Conservation (phyloP, 176 grass and related monocot species). For the Triticum timopheevii region DNA sequence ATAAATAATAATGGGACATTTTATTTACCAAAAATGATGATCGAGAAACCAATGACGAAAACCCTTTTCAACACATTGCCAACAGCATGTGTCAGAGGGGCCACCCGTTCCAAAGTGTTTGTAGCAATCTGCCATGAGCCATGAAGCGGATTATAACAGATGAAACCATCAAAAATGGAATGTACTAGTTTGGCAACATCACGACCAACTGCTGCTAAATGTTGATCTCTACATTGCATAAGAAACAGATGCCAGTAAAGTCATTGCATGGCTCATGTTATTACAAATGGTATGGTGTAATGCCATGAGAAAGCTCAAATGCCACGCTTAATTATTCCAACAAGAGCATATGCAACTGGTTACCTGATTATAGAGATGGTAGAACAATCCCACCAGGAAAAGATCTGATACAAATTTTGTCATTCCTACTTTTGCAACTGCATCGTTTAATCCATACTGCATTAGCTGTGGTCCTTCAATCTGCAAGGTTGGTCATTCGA, state of each 20-base stretch:
- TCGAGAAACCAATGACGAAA: conserved; percentile 96
- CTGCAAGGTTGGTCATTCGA: conserved; percentile 41
- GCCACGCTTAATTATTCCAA: background rate
- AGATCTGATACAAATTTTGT: conserved; percentile 78
- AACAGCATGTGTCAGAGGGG: conserved; percentile 95
- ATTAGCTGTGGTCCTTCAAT: conserved; percentile 85
- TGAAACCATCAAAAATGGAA: conserved; percentile 1
- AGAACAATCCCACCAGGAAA: conserved; percentile 95
- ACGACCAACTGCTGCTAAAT: conserved; percentile 23
- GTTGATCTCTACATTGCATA: background rate
- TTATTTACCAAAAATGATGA: conserved; percentile 73
- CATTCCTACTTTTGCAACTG: conserved; percentile 85
- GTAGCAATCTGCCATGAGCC: conserved; percentile 73
- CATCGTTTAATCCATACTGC: conserved; percentile 76
- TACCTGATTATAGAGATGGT: conserved; percentile 99
- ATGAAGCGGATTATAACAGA: conserved; percentile 13
- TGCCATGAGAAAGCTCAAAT: conserved; percentile 6
- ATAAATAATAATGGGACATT: background rate
- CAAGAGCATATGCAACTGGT: conserved; percentile 2
- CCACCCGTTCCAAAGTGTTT: conserved; percentile 95
- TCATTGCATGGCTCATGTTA: conserved; percentile 2
- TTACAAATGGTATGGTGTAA: background rate
- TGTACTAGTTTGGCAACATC: background rate
- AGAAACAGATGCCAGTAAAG: background rate
- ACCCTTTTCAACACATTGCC: conserved; percentile 99